Percentiles rank a stretch among this genome's conserved stretches.
Evolutionary conservation across 331 rosid species (phyloP).

Genomic region (Malus hybrid): DNA sequence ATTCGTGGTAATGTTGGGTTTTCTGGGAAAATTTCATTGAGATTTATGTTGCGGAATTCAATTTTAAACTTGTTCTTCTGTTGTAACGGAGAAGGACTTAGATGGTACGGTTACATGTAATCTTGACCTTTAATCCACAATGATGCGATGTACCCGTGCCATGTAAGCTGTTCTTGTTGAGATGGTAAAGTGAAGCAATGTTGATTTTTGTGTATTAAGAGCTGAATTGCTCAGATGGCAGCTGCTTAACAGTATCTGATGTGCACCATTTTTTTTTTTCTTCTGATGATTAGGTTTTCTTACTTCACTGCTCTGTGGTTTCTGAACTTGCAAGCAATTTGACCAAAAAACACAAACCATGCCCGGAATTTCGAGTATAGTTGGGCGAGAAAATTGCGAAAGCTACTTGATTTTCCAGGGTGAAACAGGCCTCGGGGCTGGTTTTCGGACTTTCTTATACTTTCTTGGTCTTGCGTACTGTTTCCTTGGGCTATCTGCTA

Average conservation of each 20-base stretch:
- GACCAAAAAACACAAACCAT: conserved; percentile 25
- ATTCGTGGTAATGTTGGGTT: neutral
- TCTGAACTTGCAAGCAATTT: conserved; percentile 17
- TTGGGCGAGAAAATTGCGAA: conserved; percentile 39
- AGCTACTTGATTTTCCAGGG: conserved; percentile 57
- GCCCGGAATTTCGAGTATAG: conserved; percentile 20
- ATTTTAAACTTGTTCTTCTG: too few relatives aligned
- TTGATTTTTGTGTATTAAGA: neutral
- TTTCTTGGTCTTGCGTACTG: conserved; percentile 75
- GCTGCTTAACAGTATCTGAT: neutral
- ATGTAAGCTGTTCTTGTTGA: neutral
- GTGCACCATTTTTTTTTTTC: neutral
- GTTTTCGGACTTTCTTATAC: conserved; percentile 48
- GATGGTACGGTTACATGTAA: too few relatives aligned
- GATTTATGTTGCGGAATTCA: neutral
- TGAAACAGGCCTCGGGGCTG: conserved; percentile 53
- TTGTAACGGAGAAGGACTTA: too few relatives aligned
- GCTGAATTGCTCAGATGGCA: neutral
- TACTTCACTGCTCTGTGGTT: conserved; percentile 5
- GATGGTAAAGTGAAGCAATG: neutral
- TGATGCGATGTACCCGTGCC: too few relatives aligned
- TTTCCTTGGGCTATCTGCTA: conserved; percentile 84
- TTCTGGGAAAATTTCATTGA: neutral
- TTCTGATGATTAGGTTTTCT: conserved; percentile 28
- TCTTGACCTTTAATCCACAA: too few relatives aligned